Evolutionary conservation across 2,329 filamentous ascomycete species (phyloP).

Genomic region (Sporothrix brasiliensis): DNA sequence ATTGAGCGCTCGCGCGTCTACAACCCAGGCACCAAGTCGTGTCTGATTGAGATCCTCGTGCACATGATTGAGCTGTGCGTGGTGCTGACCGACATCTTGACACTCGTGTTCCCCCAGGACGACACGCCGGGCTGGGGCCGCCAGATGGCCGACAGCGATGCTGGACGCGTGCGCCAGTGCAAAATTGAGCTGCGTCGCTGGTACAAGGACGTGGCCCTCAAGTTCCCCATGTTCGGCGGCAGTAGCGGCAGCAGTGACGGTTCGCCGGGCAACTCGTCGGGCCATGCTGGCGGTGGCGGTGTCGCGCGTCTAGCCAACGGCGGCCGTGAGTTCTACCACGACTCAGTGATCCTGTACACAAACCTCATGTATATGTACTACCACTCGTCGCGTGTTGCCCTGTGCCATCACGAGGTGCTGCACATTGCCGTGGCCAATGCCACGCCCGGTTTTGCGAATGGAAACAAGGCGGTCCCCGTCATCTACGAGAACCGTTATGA

Average conservation of each 20-base stretch:
- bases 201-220: slow-evolving; percentile 31
- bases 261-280: not conserved
- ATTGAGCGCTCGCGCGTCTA: slow-evolving; percentile 40
- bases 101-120: slow-evolving; percentile 35
- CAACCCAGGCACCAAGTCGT: slow-evolving; percentile 36
- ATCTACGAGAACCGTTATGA: slow-evolving; percentile 35
- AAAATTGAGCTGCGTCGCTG: slow-evolving; percentile 34
- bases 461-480: slow-evolving; percentile 13
- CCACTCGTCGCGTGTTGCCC: slow-evolving; percentile 35
- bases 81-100: slow-evolving; percentile 35
- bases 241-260: slow-evolving; percentile 3
- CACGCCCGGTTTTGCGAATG: slow-evolving; percentile 37
- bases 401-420: slow-evolving; percentile 36
- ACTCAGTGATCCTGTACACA: slow-evolving; percentile 36
- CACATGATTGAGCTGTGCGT: slow-evolving; percentile 34
- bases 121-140: slow-evolving; percentile 35
- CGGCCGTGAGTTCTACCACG: slow-evolving; percentile 33
- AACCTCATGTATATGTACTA: slow-evolving; percentile 38
- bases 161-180: slow-evolving; percentile 32
- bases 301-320: not conserved
- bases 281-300: not conserved
- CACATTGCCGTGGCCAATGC: slow-evolving; percentile 49
- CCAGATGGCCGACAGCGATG: slow-evolving; percentile 28
- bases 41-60: slow-evolving; percentile 34
- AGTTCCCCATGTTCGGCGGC: slow-evolving; percentile 33